These are phyloP conservation scores for Rhizoctonia solani DNA, from an alignment of 1,284 basidiomycete species.

Conservation along the genomic window DNA sequence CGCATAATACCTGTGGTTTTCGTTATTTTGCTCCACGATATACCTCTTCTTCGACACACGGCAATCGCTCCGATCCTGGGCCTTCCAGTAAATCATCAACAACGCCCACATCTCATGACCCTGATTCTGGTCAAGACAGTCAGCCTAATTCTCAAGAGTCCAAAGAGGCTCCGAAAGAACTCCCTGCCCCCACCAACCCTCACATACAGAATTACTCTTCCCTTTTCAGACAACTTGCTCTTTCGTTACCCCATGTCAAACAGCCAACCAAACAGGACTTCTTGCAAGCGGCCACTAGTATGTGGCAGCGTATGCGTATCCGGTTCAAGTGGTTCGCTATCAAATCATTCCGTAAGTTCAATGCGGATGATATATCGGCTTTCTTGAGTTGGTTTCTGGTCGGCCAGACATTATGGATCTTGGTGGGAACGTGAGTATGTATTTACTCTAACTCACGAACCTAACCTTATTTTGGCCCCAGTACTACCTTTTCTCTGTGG, in stretches of 20 bases:
- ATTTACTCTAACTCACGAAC: slow-evolving; percentile 3
- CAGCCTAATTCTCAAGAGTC: not conserved
- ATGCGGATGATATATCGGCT: slow-evolving; percentile 95
- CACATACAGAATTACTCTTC: slow-evolving; percentile 66
- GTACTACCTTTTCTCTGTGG: slow-evolving; percentile 95
- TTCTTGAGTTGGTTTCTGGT: slow-evolving; percentile 95
- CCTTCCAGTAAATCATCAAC: not conserved
- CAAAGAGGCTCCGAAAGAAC: not conserved
- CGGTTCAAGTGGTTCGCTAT: slow-evolving; percentile 99
- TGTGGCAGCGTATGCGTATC: slow-evolving; percentile 88
- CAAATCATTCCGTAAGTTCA: slow-evolving; percentile 92
- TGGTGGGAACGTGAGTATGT: slow-evolving; percentile 84
- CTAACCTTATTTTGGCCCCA: slow-evolving; percentile 45
- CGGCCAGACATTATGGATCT: slow-evolving; percentile 91
- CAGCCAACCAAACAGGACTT: slow-evolving; percentile 87
- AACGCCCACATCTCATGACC: not conserved
- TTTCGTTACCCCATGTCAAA: slow-evolving; percentile 76
- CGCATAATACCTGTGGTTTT: not conserved
- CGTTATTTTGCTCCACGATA: slow-evolving; percentile 2
- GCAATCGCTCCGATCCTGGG: not conserved
- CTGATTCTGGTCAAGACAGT: not conserved
- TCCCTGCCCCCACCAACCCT: not conserved
- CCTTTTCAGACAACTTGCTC: slow-evolving; percentile 75
- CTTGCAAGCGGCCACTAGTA: slow-evolving; percentile 80
- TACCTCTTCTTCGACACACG: slow-evolving; percentile 17